phyloP scores from a whole-genome alignment of 805 yeast species.

The Jamesozyma spencerorum region DNA sequence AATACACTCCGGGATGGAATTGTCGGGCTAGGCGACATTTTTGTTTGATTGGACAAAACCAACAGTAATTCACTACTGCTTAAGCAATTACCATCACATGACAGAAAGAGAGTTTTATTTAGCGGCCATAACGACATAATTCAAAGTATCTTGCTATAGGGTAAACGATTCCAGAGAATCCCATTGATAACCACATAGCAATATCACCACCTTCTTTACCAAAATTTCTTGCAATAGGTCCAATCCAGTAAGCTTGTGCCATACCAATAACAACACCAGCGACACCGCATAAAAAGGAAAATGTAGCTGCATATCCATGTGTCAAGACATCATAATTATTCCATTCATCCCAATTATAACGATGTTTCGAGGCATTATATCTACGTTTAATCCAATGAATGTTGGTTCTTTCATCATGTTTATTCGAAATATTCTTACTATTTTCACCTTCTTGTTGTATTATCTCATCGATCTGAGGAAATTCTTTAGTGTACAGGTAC shows the following conservation, averaged over 20 bases:
- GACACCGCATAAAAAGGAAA: conserved; percentile 59
- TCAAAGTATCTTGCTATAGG: conserved; percentile 62
- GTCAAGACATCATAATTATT: conserved; percentile 52
- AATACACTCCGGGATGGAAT: too few relatives aligned
- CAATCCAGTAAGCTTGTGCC: conserved; percentile 79
- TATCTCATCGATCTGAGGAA: conserved; percentile 19
- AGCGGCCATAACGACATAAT: conserved; percentile 44
- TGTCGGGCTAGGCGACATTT: background rate
- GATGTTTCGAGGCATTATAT: conserved; percentile 24
- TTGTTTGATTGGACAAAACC: background rate
- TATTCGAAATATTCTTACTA: background rate
- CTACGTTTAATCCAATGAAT: conserved; percentile 17
- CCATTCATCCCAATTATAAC: conserved; percentile 72
- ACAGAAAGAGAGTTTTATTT: background rate
- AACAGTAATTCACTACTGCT: too few relatives aligned
- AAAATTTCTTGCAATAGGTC: conserved; percentile 56
- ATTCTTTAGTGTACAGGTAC: conserved; percentile 36
- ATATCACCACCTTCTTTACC: conserved; percentile 71
- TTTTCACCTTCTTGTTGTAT: background rate
- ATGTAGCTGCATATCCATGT: conserved; percentile 59
- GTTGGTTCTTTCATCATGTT: conserved; percentile 1
- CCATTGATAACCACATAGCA: conserved; percentile 74
- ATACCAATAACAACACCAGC: conserved; percentile 81
- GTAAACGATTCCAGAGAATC: conserved; percentile 53
- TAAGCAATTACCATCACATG: background rate